Base-by-base conservation (phyloP, 805 yeast genomes). In the Barnettozyma salicaria region DNA sequence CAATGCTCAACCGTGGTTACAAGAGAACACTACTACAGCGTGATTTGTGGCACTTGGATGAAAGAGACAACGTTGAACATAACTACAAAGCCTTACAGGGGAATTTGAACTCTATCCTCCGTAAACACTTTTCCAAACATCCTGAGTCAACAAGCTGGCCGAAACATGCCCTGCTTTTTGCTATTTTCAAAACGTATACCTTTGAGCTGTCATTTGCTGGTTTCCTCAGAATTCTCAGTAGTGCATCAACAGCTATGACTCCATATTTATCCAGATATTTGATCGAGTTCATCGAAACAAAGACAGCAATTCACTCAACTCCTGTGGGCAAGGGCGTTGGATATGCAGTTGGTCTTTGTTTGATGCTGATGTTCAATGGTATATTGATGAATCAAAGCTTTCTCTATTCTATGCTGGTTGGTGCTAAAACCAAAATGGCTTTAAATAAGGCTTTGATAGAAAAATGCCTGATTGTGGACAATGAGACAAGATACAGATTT, bases 401-500 rank as follows among this genome's bases (percentile, higher is more conserved):
- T 50, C 72, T 76, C 42, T 61, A 62, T 23, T 63, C 83, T 5
- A 70, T 70, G 59, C 47, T 74, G 36, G 65, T 72, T 8, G 95
- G 95, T 36, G 81, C 80, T 16, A 74, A 78, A 52, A 68, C 70
- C 3, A 74, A 83, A 48, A 76, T 87, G 0, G 69, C 81, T 4
- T 58, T 87, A 34, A 81, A 84, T 3, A 79, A 80, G 43, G 78
- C 82, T 3, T 61, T 84, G 12, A 63, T 82, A 35, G 75, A 73
- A 36, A 85, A 87, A 55, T 70, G 87, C 13, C 70, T 83, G 45
- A 64, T 55, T 34, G 64, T 84, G 12, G 72, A 74, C 39, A 70
- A 74, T 11, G 64, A 65, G 32, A 69, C 89, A 3, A 70, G 69
- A 34, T 71, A 70, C 48, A 63, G 68, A 43, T 82, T 62, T 50